Base-by-base conservation (phyloP, 768 basidiomycete species). In the Tylopilus vinaceipallidus region DNA sequence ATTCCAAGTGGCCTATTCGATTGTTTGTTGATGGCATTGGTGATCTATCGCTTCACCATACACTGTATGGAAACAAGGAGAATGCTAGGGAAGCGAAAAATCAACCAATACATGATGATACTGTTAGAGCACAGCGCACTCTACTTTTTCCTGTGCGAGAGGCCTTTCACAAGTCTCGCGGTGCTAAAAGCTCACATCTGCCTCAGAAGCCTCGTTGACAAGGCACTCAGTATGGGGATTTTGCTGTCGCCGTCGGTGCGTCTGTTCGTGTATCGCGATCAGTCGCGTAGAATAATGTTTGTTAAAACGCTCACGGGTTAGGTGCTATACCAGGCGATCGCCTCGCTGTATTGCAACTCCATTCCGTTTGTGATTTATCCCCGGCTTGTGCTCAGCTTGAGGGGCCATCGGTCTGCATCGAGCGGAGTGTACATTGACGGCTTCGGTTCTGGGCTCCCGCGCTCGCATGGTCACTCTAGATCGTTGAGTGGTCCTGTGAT, bases 101-200 rank as follows among this genome's bases (percentile, higher is more conserved):
- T 57, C 14, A 53, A 49, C 26, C 22, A 47, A 35, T 57, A 45
- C 23, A 53, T 57, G 55, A 37, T 6, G 34, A 17, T 57, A 3
- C 24, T 58, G 1, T 37, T 57, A 3, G 35, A 45, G 20, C 37
- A 58, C 30, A 57, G 27, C 36, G 17, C 34, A 6, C 23, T 58
- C 27, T 57, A 57, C 27, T 53, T 58, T 19, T 6, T 57, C 29
- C 23, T 57, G 56, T 57, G n/a, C 20, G 34, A 6, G 11, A 23
- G 22, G 40, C 4, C 19, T 17, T 19, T 13, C 1, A 4, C 6
- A 13, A 17, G 12, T 16, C 23, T 24, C 2, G 8, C 6, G 6
- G 44, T 16, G 9, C 30, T 9, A 14, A 46, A 37, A 2, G 16
- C 40, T 51, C 27, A 45, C 5, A 2, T 12, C 16, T 7, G 30